Evolutionary conservation across 1,139 yeast species (phyloP).

Genomic region (Yamadazyma spencermartinsiae): DNA sequence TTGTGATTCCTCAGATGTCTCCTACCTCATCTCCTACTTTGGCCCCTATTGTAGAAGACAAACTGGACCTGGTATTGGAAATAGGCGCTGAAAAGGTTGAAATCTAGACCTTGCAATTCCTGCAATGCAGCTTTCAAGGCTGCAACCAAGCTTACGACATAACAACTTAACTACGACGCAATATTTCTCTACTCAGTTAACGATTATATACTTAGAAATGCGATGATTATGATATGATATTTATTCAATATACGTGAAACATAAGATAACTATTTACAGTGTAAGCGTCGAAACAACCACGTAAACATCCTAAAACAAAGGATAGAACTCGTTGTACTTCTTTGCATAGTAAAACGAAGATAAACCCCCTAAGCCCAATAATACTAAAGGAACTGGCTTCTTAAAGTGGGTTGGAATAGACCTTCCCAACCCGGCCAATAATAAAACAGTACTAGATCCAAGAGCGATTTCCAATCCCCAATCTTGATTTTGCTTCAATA

Average conservation of each 20-base stretch:
- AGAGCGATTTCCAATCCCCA: slow-evolving; percentile 82
- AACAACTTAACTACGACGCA: too few relatives aligned
- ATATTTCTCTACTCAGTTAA: too few relatives aligned
- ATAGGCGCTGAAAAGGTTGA: not conserved
- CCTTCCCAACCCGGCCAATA: slow-evolving; percentile 71
- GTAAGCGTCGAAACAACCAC: not conserved
- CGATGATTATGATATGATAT: slow-evolving; percentile 1
- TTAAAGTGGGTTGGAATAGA: slow-evolving; percentile 57
- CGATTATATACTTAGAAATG: not conserved
- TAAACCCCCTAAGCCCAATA: slow-evolving; percentile 64
- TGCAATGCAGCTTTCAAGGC: too few relatives aligned
- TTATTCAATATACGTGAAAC: not conserved
- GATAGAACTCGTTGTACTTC: slow-evolving; percentile 71
- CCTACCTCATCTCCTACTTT: slow-evolving; percentile 50
- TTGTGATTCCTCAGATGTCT: slow-evolving; percentile 62
- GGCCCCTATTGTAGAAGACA: slow-evolving; percentile 17
- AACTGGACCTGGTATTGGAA: not conserved
- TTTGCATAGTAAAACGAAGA: slow-evolving; percentile 69
- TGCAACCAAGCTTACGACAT: too few relatives aligned
- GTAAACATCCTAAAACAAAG: slow-evolving; percentile 18
- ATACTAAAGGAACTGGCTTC: slow-evolving; percentile 74
- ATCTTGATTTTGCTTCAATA: slow-evolving; percentile 69
- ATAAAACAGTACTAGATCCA: slow-evolving; percentile 63
- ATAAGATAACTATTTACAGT: not conserved
- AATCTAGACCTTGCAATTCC: not conserved